Conservation (phyloP, 306 rosid species). For the Gynostemma pentaphyllum region DNA sequence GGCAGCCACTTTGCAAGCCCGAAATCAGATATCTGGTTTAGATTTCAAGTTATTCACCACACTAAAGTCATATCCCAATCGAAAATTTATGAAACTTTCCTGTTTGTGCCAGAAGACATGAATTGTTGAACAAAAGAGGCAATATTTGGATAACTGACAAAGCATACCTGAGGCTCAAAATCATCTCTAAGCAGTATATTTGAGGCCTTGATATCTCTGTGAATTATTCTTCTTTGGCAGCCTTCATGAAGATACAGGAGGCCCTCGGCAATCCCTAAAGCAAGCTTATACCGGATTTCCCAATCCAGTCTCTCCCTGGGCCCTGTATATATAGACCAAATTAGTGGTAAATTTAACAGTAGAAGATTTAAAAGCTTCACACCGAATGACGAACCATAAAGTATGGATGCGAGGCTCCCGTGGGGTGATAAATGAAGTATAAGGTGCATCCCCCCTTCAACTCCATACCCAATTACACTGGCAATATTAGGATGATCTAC, state of each 20-base stretch:
- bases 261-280: slow-evolving; percentile 82
- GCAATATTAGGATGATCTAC: slow-evolving; percentile 94
- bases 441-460: slow-evolving; percentile 98
- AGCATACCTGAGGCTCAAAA: slow-evolving; percentile 84
- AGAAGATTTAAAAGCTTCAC: slow-evolving; percentile 2
- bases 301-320: slow-evolving; percentile 74
- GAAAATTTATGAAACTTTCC: neutral
- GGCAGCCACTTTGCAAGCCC: slow-evolving; percentile 99
- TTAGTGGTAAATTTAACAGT: slow-evolving; percentile 7
- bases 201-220: slow-evolving; percentile 93
- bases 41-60: slow-evolving; percentile 16
- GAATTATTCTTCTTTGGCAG: slow-evolving; percentile 92
- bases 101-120: neutral
- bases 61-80: neutral
- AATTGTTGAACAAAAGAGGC: neutral
- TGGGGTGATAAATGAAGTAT: slow-evolving; percentile 91
- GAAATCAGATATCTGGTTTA: slow-evolving; percentile 77
- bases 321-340: slow-evolving; percentile 28
- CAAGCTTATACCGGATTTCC: slow-evolving; percentile 57
- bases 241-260: slow-evolving; percentile 84
- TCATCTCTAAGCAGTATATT: slow-evolving; percentile 77
- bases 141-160: slow-evolving; percentile 4
- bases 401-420: slow-evolving; percentile 79
- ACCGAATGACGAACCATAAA: slow-evolving; percentile 51
- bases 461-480: slow-evolving; percentile 85